Conservation (phyloP, 139 green algal species). For the Chlamydomonas eustigma region DNA sequence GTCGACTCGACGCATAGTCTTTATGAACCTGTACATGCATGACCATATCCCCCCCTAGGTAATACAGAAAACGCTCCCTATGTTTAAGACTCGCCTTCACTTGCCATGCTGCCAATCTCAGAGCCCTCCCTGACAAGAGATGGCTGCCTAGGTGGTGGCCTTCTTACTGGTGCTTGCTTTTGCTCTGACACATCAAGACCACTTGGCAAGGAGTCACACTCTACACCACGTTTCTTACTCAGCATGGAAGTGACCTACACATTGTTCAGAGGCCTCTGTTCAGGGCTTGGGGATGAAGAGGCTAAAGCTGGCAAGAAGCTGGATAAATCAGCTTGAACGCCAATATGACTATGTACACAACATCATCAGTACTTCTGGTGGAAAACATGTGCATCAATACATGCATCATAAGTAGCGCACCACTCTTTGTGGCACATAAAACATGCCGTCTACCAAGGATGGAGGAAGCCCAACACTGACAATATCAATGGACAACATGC, state of each 20-base stretch:
- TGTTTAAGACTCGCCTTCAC: neutral
- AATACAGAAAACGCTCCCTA: neutral
- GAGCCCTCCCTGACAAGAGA: slow-evolving; percentile 7
- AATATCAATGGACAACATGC: neutral
- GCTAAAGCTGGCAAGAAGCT: neutral
- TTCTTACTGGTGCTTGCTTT: too few relatives aligned
- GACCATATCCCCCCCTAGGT: neutral
- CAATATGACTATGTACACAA: neutral
- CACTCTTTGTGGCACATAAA: neutral
- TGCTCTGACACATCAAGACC: too few relatives aligned
- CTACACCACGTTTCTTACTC: neutral
- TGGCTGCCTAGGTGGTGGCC: neutral
- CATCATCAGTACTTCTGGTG: neutral
- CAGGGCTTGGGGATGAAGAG: neutral
- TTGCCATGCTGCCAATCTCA: neutral
- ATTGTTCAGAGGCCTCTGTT: neutral
- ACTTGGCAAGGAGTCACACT: too few relatives aligned
- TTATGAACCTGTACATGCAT: too few relatives aligned
- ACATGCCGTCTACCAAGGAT: neutral
- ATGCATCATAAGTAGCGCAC: neutral
- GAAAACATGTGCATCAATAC: neutral
- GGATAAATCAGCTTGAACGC: too few relatives aligned
- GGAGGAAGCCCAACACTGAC: neutral
- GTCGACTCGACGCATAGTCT: too few relatives aligned
- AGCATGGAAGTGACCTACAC: slow-evolving; percentile 5